Base-by-base conservation (phyloP, 202 grass and related monocot genomes). In the Musa balbisiana region DNA sequence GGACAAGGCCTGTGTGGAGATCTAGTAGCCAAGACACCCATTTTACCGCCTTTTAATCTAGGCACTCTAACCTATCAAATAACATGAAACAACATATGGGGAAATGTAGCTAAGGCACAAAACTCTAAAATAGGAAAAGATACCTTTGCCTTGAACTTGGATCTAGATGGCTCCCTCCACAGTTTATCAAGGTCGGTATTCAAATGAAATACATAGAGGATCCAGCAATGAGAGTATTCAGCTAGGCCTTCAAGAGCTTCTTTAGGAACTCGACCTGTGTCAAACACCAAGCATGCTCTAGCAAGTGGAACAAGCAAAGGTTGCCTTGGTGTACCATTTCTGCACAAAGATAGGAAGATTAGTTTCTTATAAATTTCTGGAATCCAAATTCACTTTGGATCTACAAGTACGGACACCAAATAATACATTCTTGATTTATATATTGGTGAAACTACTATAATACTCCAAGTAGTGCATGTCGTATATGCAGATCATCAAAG, bases 71-170 rank as follows among this genome's bases (percentile, higher is more conserved):
- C 88, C 94, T 97, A 81, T 79, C 71, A 13, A 88, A 55, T 8
- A 73, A 73, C 20, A 19, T 22, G 13, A n/a, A 72, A 22, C 17
- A 72, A 62, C 53, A 55, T 62, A 54, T 2, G 58, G 19, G 8
- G 43, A 23, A 23, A 43, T 62, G 62, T 53, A 24, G 13, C 52
- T 11, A 19, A 29, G 27, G 1, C 29, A 60, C 17, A 75, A 3
- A 75, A 77, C 9, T 5, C 2, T 15, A 79, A 43, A 64, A 23
- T 76, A 81, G 66, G 64, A 67, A 52, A n/a, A 24, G 21, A 53
- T 68, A 97, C 94, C 80, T 93, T 97, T n/a, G 94, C 88, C 69
- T 97, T 97, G 71, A 93, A 54, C 79, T 97, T 97, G 63, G 94
- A 97, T 24, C 90, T 87, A 75, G 84, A 87, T 65, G 90, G 90